Evolutionary conservation across 2,329 filamentous ascomycete genomes (phyloP), one percentile per base, ranked within the genome.

Genomic region (Rhinocladiella similis): DNA sequence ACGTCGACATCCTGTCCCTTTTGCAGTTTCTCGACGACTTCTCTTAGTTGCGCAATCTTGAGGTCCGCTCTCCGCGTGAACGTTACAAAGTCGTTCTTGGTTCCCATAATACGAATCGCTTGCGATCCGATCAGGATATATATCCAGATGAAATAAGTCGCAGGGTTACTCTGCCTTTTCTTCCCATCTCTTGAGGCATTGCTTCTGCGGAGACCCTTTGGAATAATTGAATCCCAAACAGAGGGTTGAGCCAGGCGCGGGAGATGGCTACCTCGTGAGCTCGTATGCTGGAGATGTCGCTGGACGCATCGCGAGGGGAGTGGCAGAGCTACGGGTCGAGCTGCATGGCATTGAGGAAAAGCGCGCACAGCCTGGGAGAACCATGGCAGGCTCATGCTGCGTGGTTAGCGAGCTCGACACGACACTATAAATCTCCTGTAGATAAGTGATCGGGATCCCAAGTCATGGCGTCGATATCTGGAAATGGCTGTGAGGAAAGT

Each of bases 91-190:
- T 92, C 87, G 65, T 89, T 89, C 66, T 87, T 88, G 66, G 97
- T 72, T 35, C 86, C 81, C 68, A 99, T 87, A 80, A 94, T 89
- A 67, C 97, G 90, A 66, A 99, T 97, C 13, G 93, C 90, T 80
- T 97, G 96, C 60, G 91, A 96, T 3, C 95, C 95, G 62, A 97
- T 93, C 61, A 97, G 81, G 39, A 91, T 78, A 67, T 91, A 91
- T 61, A 93, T 90, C 66, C 86, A 78, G 64, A 93, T 90, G 71
- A 87, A 94, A 68, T 91, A 93, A 0, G 87, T 91, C 18, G 88
- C 88, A 2, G 90, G 89, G 65, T 93, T 93, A 86, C 87, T 90
- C 64, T 85, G 83, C 68, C 83, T 87, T 25, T 58, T 57, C 48
- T 59, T 46, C 12, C n/a, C 42, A 14, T 71, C 66, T 33, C 62